Percentiles rank a stretch among this genome's conserved stretches.
Conservation (phyloP, 1,284 basidiomycete species). For the Athelia sp. region DNA sequence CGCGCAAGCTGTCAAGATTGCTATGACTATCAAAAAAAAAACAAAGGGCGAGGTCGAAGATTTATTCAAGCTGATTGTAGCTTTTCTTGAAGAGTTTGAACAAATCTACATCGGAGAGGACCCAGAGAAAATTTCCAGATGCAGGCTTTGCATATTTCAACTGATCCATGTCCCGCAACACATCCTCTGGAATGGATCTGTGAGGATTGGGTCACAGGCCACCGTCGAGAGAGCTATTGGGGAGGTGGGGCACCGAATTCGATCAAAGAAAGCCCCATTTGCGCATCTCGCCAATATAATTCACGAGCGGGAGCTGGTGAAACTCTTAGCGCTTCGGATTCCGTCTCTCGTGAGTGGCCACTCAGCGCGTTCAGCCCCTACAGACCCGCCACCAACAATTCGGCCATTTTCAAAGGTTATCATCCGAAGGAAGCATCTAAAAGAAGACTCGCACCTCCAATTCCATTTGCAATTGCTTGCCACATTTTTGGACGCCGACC, state of each 20-base stretch:
- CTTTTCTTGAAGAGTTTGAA: constrained; percentile 8
- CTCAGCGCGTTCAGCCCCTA: too few species aligned
- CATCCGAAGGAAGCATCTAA: too few species aligned
- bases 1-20: constrained; percentile 1
- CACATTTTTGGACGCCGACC: too few species aligned
- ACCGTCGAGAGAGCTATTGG: constrained; percentile 6
- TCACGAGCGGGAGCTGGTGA: background rate
- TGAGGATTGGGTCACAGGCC: constrained; percentile 4
- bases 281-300: constrained; percentile 2
- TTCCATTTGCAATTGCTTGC: too few species aligned
- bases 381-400: too few species aligned
- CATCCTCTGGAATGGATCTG: constrained; percentile 8
- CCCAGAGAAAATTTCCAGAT: constrained; percentile 5
- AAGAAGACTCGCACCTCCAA: too few species aligned
- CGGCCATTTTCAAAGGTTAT: too few species aligned
- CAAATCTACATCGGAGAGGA: constrained; percentile 6
- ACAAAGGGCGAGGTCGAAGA: background rate
- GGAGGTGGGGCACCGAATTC: background rate
- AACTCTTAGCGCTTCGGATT: background rate
- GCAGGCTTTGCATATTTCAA: constrained; percentile 6
- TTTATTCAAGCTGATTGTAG: background rate
- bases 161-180: constrained; percentile 7
- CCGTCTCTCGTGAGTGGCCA: too few species aligned
- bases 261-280: constrained; percentile 3
- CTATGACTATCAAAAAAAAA: constrained; percentile 1